These are phyloP conservation scores for Coprinopsis cinerea DNA, from an alignment of 768 basidiomycete species.

Conservation along the genomic window DNA sequence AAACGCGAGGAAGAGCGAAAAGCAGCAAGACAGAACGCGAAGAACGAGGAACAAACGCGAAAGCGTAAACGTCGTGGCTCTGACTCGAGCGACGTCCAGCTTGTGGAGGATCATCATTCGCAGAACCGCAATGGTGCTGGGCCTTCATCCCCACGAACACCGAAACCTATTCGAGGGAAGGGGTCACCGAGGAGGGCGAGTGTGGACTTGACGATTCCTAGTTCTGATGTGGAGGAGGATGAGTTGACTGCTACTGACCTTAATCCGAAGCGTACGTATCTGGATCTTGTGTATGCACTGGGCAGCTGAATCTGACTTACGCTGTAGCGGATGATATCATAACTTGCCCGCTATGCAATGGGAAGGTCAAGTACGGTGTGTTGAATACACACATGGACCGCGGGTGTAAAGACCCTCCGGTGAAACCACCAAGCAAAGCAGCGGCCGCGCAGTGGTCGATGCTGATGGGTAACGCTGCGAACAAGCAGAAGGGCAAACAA, in stretches of 20 bases:
- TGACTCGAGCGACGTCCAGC: constrained; percentile 4
- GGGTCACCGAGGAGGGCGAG: constrained; percentile 14
- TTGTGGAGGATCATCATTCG: no score
- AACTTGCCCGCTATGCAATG: constrained; percentile 58
- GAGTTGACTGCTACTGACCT: constrained; percentile 14
- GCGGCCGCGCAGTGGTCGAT: constrained; percentile 36
- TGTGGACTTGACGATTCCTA: constrained; percentile 20
- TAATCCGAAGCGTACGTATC: constrained; percentile 16
- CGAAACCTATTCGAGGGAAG: background rate
- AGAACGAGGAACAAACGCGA: constrained; percentile 3
- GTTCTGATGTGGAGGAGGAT: constrained; percentile 32
- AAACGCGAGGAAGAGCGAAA: constrained; percentile 21
- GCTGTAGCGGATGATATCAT: constrained; percentile 35
- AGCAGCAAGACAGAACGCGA: constrained; percentile 1
- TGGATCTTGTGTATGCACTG: background rate
- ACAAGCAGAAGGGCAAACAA: constrained; percentile 29
- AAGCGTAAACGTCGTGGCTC: constrained; percentile 33
- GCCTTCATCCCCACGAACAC: constrained; percentile 8
- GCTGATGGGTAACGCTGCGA: constrained; percentile 37
- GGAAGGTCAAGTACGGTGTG: constrained; percentile 33
- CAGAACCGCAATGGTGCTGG: constrained; percentile 14
- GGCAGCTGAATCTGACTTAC: background rate
- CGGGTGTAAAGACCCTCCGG: constrained; percentile 38
- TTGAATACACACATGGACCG: constrained; percentile 69
- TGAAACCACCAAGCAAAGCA: constrained; percentile 10